These are phyloP conservation scores for Straminergon stramineum DNA, from an alignment of 225 moss, liverwort and hornwort genomes.

Conservation along the genomic window DNA sequence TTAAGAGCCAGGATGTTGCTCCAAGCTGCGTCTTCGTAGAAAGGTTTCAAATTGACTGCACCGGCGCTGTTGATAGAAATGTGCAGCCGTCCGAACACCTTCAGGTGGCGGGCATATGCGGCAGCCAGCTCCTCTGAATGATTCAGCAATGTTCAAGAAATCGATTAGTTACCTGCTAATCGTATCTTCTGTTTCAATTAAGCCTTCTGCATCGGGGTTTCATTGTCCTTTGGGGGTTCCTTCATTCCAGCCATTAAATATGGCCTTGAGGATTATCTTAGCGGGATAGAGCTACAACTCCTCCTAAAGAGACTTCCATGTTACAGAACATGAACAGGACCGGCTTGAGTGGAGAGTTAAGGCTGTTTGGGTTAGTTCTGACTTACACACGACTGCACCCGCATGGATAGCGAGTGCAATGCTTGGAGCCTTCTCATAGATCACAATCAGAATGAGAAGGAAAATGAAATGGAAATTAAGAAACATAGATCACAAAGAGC, in stretches of 20 bases:
- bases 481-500: background rate
- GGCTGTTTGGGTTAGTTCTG: background rate
- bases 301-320: background rate
- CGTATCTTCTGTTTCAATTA: background rate
- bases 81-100: constrained; percentile 51
- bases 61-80: constrained; percentile 75
- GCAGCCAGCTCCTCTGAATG: background rate
- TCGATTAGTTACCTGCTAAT: background rate
- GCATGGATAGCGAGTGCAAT: background rate
- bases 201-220: background rate
- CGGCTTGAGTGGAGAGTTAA: background rate
- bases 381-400: background rate
- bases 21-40: constrained; percentile 40
- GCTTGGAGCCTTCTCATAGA: background rate
- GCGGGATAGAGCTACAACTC: background rate
- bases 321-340: background rate
- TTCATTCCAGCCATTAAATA: background rate
- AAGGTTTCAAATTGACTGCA: background rate
- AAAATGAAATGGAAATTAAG: background rate
- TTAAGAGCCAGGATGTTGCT: constrained; percentile 43
- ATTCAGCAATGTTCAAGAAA: background rate
- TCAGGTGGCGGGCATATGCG: constrained; percentile 50
- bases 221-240: background rate
- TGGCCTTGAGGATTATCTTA: background rate
- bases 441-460: background rate